phyloP scores from a whole-genome alignment of 306 rosid species.

The Coriaria nepalensis region DNA sequence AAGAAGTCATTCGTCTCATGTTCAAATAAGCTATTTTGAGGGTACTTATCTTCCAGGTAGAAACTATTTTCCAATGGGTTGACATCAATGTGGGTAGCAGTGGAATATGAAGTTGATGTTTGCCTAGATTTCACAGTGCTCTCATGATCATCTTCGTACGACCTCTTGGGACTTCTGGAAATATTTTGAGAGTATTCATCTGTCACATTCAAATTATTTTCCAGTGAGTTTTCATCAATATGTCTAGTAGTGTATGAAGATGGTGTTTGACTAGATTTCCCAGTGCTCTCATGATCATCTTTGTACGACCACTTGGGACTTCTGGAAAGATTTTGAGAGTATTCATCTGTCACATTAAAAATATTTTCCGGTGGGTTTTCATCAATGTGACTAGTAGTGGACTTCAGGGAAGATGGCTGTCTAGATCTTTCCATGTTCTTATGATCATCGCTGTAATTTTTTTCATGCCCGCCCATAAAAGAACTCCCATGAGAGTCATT shows the following conservation, averaged over 20 bases:
- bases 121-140: slow-evolving; percentile 3
- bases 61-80: slow-evolving; percentile 22
- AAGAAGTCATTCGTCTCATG: slow-evolving; percentile 20
- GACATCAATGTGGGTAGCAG: slow-evolving; percentile 16
- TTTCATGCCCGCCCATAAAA: slow-evolving; percentile 25
- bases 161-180: slow-evolving; percentile 7
- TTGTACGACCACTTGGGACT: slow-evolving; percentile 15
- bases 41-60: slow-evolving; percentile 23
- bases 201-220: slow-evolving; percentile 20
- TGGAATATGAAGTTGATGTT: slow-evolving; percentile 1
- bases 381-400: slow-evolving; percentile 18
- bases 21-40: slow-evolving; percentile 29
- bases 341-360: slow-evolving; percentile 23
- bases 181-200: slow-evolving; percentile 22
- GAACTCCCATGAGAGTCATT: slow-evolving; percentile 20
- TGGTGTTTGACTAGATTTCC: not conserved
- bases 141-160: slow-evolving; percentile 18
- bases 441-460: slow-evolving; percentile 15
- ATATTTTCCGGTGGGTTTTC: slow-evolving; percentile 17
- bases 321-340: slow-evolving; percentile 14
- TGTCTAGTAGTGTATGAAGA: slow-evolving; percentile 8
- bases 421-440: slow-evolving; percentile 19
- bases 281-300: slow-evolving; percentile 19
- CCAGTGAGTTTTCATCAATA: slow-evolving; percentile 20
- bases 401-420: slow-evolving; percentile 25